phyloP scores from a whole-genome alignment of 2,329 filamentous ascomycete genomes.

The Cryphonectria parasitica region DNA sequence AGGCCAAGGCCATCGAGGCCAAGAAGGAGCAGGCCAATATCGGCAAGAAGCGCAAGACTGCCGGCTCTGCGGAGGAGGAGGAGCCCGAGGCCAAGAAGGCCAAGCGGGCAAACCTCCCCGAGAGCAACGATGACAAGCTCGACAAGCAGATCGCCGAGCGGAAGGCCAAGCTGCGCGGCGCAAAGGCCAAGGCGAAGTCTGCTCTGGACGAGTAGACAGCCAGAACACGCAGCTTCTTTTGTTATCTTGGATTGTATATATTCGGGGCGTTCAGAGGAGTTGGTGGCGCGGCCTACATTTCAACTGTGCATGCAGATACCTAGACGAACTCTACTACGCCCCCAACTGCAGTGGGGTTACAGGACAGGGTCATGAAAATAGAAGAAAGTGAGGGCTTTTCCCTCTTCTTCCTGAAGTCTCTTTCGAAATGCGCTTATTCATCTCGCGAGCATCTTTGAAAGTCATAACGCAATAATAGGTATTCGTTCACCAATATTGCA shows the following conservation, averaged over 20 bases:
- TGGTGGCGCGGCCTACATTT: slow-evolving; percentile 1
- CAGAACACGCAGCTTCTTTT: slow-evolving; percentile 7
- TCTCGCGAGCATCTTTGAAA: neutral
- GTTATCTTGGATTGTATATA: slow-evolving; percentile 28
- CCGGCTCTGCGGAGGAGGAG: slow-evolving; percentile 38
- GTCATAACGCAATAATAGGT: neutral
- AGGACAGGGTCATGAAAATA: neutral
- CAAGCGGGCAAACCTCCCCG: slow-evolving; percentile 37
- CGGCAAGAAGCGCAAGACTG: slow-evolving; percentile 67
- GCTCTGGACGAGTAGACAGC: slow-evolving; percentile 49
- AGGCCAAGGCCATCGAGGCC: slow-evolving; percentile 48
- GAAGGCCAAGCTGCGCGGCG: slow-evolving; percentile 61
- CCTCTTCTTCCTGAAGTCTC: neutral
- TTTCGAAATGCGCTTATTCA: neutral
- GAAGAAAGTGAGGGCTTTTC: neutral
- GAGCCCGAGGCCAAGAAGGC: slow-evolving; percentile 35
- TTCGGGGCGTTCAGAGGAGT: slow-evolving; percentile 26
- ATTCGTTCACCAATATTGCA: neutral
- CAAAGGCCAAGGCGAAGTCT: slow-evolving; percentile 61
- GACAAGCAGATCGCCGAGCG: slow-evolving; percentile 64
- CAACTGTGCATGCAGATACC: slow-evolving; percentile 14
- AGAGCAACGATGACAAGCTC: slow-evolving; percentile 56
- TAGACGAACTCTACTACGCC: slow-evolving; percentile 6
- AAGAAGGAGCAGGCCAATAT: slow-evolving; percentile 58
- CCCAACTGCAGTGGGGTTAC: neutral